A percentile compares a stretch with the other conserved stretches of the same genome.
Conservation (phyloP, 129 eudicot species). For the Escallonia herrerae region DNA sequence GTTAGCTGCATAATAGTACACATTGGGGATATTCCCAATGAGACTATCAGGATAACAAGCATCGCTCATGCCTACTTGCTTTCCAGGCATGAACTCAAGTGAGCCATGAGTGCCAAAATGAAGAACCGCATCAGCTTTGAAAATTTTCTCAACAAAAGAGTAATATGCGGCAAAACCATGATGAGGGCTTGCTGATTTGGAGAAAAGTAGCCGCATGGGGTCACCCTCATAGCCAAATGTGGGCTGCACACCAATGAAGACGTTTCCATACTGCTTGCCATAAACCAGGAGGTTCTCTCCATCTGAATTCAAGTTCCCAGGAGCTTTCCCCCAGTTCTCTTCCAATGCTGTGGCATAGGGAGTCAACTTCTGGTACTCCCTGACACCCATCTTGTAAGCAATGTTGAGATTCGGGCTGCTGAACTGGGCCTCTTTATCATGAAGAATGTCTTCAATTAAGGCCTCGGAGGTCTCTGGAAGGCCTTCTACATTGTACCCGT, state of each 20-base stretch:
- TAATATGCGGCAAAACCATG: constrained; percentile 99
- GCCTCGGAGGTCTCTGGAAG: constrained; percentile 81
- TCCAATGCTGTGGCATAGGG: constrained; percentile 74
- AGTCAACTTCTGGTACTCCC: constrained; percentile 83
- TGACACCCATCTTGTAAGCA: constrained; percentile 84
- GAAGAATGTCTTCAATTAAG: constrained; percentile 85
- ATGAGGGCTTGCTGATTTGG: constrained; percentile 97
- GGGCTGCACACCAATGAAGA: constrained; percentile 98
- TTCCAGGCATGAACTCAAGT: constrained; percentile 98
- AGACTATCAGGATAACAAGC: constrained; percentile 92
- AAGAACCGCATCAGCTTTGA: constrained; percentile 90
- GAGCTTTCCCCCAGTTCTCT: constrained; percentile 99
- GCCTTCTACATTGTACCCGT: constrained; percentile 84
- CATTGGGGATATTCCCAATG: constrained; percentile 90
- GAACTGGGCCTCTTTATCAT: constrained; percentile 97
- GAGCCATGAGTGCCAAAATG: constrained; percentile 99
- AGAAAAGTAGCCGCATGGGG: constrained; percentile 95
- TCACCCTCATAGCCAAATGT: constrained; percentile 98
- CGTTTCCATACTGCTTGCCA: constrained; percentile 85
- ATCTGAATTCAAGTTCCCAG: constrained; percentile 95
- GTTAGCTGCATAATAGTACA: constrained; percentile 94
- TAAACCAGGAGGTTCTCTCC: constrained; percentile 96
- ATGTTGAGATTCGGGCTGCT: constrained; percentile 93
- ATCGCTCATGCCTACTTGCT: constrained; percentile 98
- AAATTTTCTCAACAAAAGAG: constrained; percentile 88